These are phyloP conservation scores for Colletotrichum incanum DNA, from an alignment of 2,329 filamentous ascomycete species.

Conservation along the genomic window DNA sequence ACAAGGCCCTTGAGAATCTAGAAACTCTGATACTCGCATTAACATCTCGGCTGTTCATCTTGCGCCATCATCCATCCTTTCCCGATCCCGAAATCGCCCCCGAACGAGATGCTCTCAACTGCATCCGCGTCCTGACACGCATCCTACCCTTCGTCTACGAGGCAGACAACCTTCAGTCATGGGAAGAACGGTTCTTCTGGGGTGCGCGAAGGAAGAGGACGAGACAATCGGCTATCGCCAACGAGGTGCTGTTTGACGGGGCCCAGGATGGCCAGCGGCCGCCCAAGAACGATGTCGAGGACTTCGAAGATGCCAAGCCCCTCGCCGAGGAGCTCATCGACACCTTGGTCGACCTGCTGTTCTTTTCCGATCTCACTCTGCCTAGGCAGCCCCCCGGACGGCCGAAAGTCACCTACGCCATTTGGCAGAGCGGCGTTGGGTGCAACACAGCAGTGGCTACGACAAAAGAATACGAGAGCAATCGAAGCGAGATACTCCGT, in stretches of 20 bases:
- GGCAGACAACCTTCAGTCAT: conserved; percentile 83
- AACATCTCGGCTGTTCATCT: conserved; percentile 84
- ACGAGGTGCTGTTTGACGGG: conserved; percentile 90
- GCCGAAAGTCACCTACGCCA: conserved; percentile 89
- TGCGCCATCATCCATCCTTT: conserved; percentile 92
- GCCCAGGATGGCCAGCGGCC: conserved; percentile 60
- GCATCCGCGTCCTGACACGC: conserved; percentile 90
- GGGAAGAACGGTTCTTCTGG: conserved; percentile 98
- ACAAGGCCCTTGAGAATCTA: conserved; percentile 87
- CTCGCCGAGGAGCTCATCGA: conserved; percentile 95
- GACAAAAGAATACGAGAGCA: conserved; percentile 93
- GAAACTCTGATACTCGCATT: conserved; percentile 90
- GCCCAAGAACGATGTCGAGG: conserved; percentile 68
- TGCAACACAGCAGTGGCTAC: conserved; percentile 92
- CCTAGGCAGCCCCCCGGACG: conserved; percentile 80
- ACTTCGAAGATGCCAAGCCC: conserved; percentile 87
- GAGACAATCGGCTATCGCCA: conserved; percentile 75
- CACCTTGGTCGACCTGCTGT: conserved; percentile 88
- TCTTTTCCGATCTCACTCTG: conserved; percentile 92
- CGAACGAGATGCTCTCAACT: conserved; percentile 94
- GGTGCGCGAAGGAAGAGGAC: conserved; percentile 79
- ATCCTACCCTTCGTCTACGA: conserved; percentile 95
- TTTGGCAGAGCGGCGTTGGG: conserved; percentile 98
- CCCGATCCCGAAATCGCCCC: conserved; percentile 88
- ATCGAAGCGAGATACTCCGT: conserved; percentile 90